Evolutionary conservation across 1,284 basidiomycete genomes (phyloP).

Genomic region (Volvariella volvacea): DNA sequence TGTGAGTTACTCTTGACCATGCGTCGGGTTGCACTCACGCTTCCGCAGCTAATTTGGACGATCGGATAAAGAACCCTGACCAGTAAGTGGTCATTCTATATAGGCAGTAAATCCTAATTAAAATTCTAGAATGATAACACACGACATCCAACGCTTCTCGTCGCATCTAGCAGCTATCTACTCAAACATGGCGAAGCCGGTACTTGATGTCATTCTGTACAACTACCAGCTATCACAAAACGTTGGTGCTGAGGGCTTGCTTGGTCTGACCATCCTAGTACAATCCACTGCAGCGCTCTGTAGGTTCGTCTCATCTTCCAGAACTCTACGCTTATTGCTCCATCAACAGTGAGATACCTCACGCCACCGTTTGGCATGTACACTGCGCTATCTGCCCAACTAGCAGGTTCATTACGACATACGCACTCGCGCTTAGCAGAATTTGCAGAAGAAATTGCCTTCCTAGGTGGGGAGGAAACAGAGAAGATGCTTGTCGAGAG

Average conservation of each 20-base stretch:
- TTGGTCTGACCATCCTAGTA: slow-evolving; percentile 81
- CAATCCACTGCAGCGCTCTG: slow-evolving; percentile 76
- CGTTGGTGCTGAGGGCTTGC: slow-evolving; percentile 90
- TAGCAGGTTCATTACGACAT: slow-evolving; percentile 88
- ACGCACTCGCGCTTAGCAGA: slow-evolving; percentile 92
- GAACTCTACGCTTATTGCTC: background rate
- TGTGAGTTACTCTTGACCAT: slow-evolving; percentile 37
- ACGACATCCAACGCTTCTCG: slow-evolving; percentile 94
- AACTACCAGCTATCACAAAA: slow-evolving; percentile 94
- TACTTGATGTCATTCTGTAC: slow-evolving; percentile 91
- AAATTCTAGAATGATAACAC: slow-evolving; percentile 76
- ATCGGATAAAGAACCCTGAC: slow-evolving; percentile 95
- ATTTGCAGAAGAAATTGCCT: slow-evolving; percentile 91
- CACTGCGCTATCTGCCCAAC: slow-evolving; percentile 75
- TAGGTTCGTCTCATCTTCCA: slow-evolving; percentile 32
- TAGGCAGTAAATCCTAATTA: slow-evolving; percentile 3
- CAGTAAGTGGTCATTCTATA: slow-evolving; percentile 47
- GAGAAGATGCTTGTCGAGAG: slow-evolving; percentile 93
- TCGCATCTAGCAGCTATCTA: slow-evolving; percentile 91
- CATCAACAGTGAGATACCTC: slow-evolving; percentile 61
- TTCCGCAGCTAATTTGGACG: slow-evolving; percentile 75
- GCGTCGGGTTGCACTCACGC: background rate
- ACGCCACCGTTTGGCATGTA: slow-evolving; percentile 96
- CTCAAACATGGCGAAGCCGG: slow-evolving; percentile 88
- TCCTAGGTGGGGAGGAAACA: slow-evolving; percentile 86